Evolutionary conservation across 768 basidiomycete species (phyloP).

Genomic region (Psilocybe tampanensis): DNA sequence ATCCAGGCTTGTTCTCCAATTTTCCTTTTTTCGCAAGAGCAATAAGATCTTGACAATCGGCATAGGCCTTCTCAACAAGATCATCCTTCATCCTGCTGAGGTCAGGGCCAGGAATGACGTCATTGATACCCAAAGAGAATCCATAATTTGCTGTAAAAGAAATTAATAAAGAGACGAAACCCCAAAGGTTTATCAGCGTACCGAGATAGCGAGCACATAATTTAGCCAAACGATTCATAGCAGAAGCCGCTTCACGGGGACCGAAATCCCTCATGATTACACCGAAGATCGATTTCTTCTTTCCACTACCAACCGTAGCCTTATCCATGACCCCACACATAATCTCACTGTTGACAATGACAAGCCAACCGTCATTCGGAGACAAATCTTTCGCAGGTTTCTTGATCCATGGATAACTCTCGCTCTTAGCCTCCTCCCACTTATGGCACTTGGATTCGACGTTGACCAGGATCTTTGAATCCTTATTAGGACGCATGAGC

Average conservation of each 20-base stretch:
- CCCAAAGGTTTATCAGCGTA: conserved; percentile 32
- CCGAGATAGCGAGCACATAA: conserved; percentile 93
- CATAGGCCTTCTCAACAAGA: conserved; percentile 88
- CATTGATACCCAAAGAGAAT: conserved; percentile 97
- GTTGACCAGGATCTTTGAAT: conserved; percentile 85
- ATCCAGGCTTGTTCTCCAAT: conserved; percentile 96
- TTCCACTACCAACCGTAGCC: conserved; percentile 94
- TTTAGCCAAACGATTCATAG: conserved; percentile 97
- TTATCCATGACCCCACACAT: conserved; percentile 99
- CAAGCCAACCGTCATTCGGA: conserved; percentile 97
- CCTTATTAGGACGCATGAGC: conserved; percentile 91
- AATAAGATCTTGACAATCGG: conserved; percentile 84
- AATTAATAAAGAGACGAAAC: neutral
- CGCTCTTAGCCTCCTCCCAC: conserved; percentile 70
- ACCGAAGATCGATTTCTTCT: conserved; percentile 99
- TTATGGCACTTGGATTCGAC: conserved; percentile 96
- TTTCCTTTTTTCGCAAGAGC: conserved; percentile 88
- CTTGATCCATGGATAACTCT: conserved; percentile 60
- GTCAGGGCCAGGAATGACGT: conserved; percentile 92
- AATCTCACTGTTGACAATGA: conserved; percentile 96
- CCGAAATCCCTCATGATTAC: conserved; percentile 98
- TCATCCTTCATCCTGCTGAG: conserved; percentile 81
- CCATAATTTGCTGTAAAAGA: conserved; percentile 80
- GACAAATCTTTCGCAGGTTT: conserved; percentile 80
- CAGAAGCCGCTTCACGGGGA: conserved; percentile 87